Evolutionary conservation across 176 grass and related monocot genomes (phyloP).

Genomic region (Metroxylon sagu): DNA sequence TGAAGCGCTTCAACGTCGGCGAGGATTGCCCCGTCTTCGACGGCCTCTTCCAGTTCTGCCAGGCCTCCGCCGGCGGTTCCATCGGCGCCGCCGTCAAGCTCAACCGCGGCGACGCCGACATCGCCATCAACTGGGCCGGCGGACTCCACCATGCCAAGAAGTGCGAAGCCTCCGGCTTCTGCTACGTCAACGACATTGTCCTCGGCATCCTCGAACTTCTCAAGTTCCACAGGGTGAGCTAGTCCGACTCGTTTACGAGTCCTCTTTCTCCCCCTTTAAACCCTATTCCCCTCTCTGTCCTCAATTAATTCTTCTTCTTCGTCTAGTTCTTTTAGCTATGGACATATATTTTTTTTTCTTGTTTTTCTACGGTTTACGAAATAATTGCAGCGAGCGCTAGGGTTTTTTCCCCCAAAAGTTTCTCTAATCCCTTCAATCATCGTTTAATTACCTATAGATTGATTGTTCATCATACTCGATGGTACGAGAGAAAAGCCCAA

Average conservation of each 20-base stretch:
- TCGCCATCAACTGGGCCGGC: conserved; percentile 19
- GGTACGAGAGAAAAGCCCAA: too few relatives aligned
- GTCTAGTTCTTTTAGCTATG: too few relatives aligned
- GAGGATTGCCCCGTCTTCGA: conserved; percentile 21
- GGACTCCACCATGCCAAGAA: conserved; percentile 19
- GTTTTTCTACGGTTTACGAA: too few relatives aligned
- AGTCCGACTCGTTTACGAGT: neutral
- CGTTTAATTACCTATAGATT: too few relatives aligned
- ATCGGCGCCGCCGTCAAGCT: conserved; percentile 20
- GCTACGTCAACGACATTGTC: conserved; percentile 21
- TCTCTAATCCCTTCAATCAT: too few relatives aligned
- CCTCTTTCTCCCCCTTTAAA: neutral
- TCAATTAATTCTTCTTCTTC: too few relatives aligned
- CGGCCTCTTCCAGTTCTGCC: conserved; percentile 16
- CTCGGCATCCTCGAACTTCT: conserved; percentile 18
- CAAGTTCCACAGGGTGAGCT: conserved; percentile 12
- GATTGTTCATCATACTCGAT: too few relatives aligned
- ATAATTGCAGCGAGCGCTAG: too few relatives aligned
- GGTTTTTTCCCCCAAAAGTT: too few relatives aligned
- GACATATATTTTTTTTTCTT: too few relatives aligned
- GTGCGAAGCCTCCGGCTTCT: conserved; percentile 23
- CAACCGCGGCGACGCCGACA: conserved; percentile 18
- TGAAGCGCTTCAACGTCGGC: conserved; percentile 22
- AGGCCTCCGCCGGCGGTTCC: conserved; percentile 19
- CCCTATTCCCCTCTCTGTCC: neutral